These are phyloP conservation scores for Macadamia integrifolia DNA, from an alignment of 164 flowering plant genomes.

Conservation along the genomic window DNA sequence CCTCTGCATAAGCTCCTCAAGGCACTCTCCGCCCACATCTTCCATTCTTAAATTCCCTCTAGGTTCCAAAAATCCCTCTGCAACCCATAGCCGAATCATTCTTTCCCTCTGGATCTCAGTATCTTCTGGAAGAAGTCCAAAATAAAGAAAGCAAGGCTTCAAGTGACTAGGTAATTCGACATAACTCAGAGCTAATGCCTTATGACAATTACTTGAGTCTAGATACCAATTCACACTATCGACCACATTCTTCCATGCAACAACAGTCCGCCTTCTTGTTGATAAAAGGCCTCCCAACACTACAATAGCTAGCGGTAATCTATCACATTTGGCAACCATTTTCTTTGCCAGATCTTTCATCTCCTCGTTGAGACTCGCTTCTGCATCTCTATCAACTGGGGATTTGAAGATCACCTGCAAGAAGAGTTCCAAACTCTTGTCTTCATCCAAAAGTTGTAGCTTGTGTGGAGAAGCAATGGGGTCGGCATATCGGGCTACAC, in stretches of 20 bases:
- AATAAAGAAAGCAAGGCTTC: not conserved
- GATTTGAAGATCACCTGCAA: no score
- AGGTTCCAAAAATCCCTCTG: not conserved
- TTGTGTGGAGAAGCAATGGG: not conserved
- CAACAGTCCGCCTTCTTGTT: not conserved
- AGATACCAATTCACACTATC: not conserved
- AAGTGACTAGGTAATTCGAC: not conserved
- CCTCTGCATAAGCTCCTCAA: not conserved
- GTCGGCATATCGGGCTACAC: not conserved
- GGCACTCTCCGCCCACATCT: not conserved
- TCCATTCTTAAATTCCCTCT: not conserved
- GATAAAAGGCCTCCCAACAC: not conserved
- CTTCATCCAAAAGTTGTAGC: not conserved
- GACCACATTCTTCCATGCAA: not conserved
- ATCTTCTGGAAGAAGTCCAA: not conserved
- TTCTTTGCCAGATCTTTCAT: not conserved
- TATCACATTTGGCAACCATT: not conserved
- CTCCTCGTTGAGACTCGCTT: not conserved
- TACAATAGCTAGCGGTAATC: not conserved
- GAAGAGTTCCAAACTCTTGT: no score
- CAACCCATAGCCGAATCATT: not conserved
- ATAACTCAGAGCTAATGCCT: not conserved
- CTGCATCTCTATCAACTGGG: not conserved
- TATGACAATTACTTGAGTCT: not conserved
- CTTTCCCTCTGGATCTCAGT: not conserved